Evolutionary conservation across 192 early-diverging fungal genomes (phyloP).

Genomic region (Hyaloraphidium curvatum): DNA sequence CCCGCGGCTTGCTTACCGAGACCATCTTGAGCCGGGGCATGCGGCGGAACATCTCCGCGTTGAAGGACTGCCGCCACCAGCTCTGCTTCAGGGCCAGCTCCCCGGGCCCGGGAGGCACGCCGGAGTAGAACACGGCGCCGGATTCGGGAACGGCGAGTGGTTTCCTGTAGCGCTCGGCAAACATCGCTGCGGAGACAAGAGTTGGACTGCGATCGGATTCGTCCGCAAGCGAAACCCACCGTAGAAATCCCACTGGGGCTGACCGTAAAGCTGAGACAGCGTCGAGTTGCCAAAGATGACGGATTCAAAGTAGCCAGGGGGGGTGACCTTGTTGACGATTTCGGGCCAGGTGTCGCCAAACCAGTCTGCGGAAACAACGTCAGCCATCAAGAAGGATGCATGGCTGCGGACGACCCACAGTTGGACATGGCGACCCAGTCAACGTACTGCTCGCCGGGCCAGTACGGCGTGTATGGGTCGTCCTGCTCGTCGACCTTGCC

Average conservation of each 20-base stretch:
- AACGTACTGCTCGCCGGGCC: constrained; percentile 19
- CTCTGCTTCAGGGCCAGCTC: background rate
- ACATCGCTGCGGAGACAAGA: too few relatives aligned
- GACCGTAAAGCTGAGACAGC: background rate
- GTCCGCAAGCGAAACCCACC: background rate
- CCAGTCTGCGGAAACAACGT: too few relatives aligned
- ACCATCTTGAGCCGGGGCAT: background rate
- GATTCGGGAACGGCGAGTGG: constrained; percentile 3
- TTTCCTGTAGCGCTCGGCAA: too few relatives aligned
- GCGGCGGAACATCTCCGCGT: background rate
- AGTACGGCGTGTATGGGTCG: constrained; percentile 26
- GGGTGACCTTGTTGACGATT: too few relatives aligned
- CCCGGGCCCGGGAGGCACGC: background rate
- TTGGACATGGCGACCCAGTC: constrained; percentile 18
- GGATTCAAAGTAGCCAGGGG: too few relatives aligned
- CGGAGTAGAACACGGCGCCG: background rate
- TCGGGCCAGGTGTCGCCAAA: too few relatives aligned
- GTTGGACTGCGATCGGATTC: too few relatives aligned
- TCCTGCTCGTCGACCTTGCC: constrained; percentile 14
- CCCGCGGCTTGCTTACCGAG: background rate
- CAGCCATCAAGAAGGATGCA: too few relatives aligned
- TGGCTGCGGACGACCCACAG: background rate
- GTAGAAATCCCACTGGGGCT: background rate
- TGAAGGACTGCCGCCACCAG: background rate
- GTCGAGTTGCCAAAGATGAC: too few relatives aligned